Base-by-base conservation (phyloP, 257 asterid species). In the Penstemon barbatus region DNA sequence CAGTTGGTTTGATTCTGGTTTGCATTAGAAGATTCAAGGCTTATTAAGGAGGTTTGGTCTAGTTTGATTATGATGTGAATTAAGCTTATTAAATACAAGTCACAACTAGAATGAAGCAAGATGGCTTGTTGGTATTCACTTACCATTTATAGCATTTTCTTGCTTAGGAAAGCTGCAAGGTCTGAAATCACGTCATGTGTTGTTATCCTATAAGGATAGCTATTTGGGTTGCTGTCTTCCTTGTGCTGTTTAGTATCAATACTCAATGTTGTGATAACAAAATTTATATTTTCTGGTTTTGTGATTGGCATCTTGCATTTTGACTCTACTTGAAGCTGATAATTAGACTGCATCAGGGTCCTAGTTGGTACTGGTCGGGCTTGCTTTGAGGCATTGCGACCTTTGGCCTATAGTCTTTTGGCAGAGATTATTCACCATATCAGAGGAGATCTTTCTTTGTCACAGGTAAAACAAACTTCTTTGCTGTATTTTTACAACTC, bases 361-460 rank as follows among this genome's bases (percentile, higher is more conserved):
- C 99, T 94, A 76, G 97, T 94, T 81, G 99, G 99, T 77, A 87
- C 91, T 68, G 99, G 99, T 46, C 82, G 96, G 72, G 99, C 99
- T 58, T 94, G 99, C 87, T 94, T 87, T 64, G 99, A 94, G 87
- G 86, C 96, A 67, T 83, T 94, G 83, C 87, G 99, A 77, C 99
- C 99, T 50, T 83, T 94, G 83, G 99, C 99, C 10, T 94, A 94
- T 82, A 94, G 99, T 84, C 92, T 94, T 76, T 79, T 94, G 83
- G 99, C 99, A 55, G 99, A 94, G 87, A 89, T 94, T 65, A 97
- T 91, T 80, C 99, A 94, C 80, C 97, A 91, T 81, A 97, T 94
- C 73, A 83, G 97, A 76, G 97, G 85, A 71, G 97, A 89, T 77
- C 96, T 94, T 75, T 85, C 97, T 57, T 79, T 94, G 83, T 80